Conservation (phyloP, 441 rosid genomes). For the Raphanus hybrid region DNA sequence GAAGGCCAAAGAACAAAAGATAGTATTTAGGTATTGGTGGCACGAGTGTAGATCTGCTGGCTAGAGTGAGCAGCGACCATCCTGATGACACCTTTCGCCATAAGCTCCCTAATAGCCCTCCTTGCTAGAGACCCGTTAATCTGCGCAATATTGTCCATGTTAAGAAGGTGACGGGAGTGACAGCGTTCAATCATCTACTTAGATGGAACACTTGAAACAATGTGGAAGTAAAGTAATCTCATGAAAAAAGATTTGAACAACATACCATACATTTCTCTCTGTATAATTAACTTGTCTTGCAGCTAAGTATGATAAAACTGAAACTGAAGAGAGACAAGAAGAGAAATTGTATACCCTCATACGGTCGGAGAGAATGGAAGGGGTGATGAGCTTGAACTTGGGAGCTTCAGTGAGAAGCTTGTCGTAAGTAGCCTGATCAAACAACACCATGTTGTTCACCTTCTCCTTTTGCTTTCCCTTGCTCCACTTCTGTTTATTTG, state of each 20-base stretch:
- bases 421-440: conserved; percentile 62
- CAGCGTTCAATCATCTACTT: no score
- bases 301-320: no score
- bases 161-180: no score
- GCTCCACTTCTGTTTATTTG: conserved; percentile 37
- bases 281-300: no score
- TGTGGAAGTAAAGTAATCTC: no score
- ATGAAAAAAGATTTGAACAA: no score
- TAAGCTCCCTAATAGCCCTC: conserved; percentile 58
- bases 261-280: no score
- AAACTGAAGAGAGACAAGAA: no score
- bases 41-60: conserved; percentile 63
- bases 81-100: conserved; percentile 63
- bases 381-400: conserved; percentile 61
- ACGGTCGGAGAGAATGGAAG: conserved; percentile 60
- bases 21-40: conserved; percentile 46
- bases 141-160: conserved; percentile 21
- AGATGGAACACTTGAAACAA: no score
- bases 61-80: conserved; percentile 61
- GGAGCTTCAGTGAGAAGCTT: conserved; percentile 65
- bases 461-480: conserved; percentile 76
- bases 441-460: conserved; percentile 72
- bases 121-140: conserved; percentile 61
- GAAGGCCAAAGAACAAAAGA: no score
- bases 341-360: conserved; percentile 48